A percentile compares a stretch with the other conserved stretches of the same genome.
Evolutionary conservation across 2,329 filamentous ascomycete genomes (phyloP).

Genomic region (Diplodia mutila): DNA sequence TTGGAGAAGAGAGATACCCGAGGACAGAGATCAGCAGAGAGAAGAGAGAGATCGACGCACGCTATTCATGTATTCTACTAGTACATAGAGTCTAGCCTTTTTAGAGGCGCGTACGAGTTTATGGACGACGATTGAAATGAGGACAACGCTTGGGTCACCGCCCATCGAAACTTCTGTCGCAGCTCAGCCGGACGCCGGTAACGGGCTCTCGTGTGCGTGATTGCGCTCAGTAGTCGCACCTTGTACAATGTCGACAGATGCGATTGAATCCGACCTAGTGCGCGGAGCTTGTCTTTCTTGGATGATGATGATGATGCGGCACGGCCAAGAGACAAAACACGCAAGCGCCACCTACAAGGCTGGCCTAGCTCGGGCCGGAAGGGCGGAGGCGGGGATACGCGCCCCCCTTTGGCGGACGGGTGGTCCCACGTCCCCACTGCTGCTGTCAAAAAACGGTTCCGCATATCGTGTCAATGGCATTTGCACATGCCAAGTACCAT

Average conservation of each 20-base stretch:
- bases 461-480: too few relatives aligned
- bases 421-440: neutral
- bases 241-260: neutral
- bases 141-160: neutral
- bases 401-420: neutral
- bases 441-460: neutral
- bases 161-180: constrained; percentile 7
- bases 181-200: too few relatives aligned
- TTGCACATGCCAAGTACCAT: too few relatives aligned
- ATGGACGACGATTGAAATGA: constrained; percentile 13
- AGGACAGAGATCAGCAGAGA: constrained; percentile 3
- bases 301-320: neutral
- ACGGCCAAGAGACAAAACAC: neutral
- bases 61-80: neutral
- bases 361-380: neutral
- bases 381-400: neutral
- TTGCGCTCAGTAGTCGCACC: neutral
- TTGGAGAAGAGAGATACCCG: neutral
- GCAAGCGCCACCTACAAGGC: neutral
- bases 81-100: neutral
- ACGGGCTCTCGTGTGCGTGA: too few relatives aligned
- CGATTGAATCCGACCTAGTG: neutral
- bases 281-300: neutral
- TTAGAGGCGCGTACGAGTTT: neutral
- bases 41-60: neutral